Conservation (phyloP, 352 stramenopile species). For the Phytophthora gonapodyides region DNA sequence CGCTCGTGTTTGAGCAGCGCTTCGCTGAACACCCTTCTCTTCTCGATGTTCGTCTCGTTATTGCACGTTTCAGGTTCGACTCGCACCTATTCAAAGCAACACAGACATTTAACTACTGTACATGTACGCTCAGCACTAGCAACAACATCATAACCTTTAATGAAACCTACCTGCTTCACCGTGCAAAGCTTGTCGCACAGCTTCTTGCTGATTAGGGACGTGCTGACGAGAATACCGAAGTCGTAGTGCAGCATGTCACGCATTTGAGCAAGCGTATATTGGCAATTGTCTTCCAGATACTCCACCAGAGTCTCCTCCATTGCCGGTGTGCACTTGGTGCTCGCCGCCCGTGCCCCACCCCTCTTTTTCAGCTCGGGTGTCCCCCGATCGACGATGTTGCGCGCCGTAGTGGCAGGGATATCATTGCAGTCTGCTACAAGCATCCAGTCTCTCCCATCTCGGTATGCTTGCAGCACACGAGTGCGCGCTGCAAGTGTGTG, state of each 20-base stretch:
- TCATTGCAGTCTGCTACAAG: neutral
- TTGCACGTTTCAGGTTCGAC: too few species aligned
- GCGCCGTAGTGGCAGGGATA: neutral
- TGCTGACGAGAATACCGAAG: neutral
- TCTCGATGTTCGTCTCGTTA: too few species aligned
- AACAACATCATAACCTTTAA: too few species aligned
- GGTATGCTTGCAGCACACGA: neutral
- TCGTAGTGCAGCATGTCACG: neutral
- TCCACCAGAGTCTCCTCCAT: too few species aligned
- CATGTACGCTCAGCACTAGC: too few species aligned
- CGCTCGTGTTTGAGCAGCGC: too few species aligned
- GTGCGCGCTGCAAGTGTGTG: neutral
- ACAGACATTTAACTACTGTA: too few species aligned
- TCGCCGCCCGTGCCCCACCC: neutral
- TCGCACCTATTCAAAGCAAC: too few species aligned
- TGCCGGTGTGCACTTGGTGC: slow-evolving; percentile 4
- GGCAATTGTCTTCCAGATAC: too few species aligned
- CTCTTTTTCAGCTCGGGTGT: neutral
- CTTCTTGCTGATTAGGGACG: slow-evolving; percentile 5
- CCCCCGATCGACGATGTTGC: neutral
- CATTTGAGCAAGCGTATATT: neutral
- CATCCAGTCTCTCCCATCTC: slow-evolving; percentile 1
- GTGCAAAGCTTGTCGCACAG: slow-evolving; percentile 4
- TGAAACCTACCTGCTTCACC: slow-evolving; percentile 1
- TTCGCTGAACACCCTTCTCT: too few species aligned